Conservation (phyloP, 2,329 filamentous ascomycete genomes). For the Thielaviopsis populi region DNA sequence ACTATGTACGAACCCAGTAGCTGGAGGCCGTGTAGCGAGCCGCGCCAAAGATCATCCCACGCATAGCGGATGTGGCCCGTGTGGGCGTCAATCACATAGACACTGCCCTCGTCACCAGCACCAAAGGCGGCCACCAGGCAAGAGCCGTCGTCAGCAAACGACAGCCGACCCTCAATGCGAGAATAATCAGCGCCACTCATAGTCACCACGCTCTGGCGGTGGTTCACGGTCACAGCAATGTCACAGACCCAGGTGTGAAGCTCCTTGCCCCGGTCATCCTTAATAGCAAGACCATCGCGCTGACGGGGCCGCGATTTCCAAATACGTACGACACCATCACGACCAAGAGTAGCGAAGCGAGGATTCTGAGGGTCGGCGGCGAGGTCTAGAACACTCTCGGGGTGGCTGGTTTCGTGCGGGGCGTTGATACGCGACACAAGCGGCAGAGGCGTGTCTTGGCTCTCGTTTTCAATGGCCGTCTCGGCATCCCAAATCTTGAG, state of each 20-base stretch:
- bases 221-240: slow-evolving; percentile 37
- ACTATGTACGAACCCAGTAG: slow-evolving; percentile 63
- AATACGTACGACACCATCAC: slow-evolving; percentile 60
- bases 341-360: slow-evolving; percentile 73
- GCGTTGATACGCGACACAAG: slow-evolving; percentile 71
- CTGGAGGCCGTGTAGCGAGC: slow-evolving; percentile 49
- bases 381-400: slow-evolving; percentile 54
- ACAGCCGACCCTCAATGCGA: slow-evolving; percentile 44
- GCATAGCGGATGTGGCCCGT: slow-evolving; percentile 51
- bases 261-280: slow-evolving; percentile 40
- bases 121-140: slow-evolving; percentile 56
- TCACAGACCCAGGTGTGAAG: slow-evolving; percentile 63
- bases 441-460: slow-evolving; percentile 45
- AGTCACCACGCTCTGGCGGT: slow-evolving; percentile 25
- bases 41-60: slow-evolving; percentile 51
- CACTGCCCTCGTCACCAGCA: slow-evolving; percentile 39
- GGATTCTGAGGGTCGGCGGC: slow-evolving; percentile 51
- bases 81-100: slow-evolving; percentile 63
- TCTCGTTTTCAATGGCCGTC: slow-evolving; percentile 21
- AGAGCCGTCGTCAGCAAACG: slow-evolving; percentile 75
- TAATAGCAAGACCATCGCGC: slow-evolving; percentile 51
- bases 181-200: slow-evolving; percentile 21
- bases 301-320: slow-evolving; percentile 65
- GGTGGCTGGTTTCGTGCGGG: slow-evolving; percentile 50
- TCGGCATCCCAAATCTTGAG: slow-evolving; percentile 72